These are phyloP conservation scores for Cucurbita pepo DNA, from an alignment of 306 rosid genomes.

Conservation along the genomic window DNA sequence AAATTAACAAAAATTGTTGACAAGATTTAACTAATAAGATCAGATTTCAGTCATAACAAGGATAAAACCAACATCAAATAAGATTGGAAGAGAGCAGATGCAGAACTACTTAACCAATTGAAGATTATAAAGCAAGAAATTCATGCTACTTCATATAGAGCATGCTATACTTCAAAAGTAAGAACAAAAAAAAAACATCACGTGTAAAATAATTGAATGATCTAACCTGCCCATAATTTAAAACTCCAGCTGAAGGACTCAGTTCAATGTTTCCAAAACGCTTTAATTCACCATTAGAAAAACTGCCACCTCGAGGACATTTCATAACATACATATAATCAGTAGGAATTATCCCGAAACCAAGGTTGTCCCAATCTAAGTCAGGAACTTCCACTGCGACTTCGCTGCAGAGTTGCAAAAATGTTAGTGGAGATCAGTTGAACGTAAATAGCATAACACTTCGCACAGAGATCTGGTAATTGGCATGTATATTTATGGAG, in stretches of 20 bases:
- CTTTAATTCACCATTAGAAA: conserved; percentile 61
- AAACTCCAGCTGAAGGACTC: conserved; percentile 76
- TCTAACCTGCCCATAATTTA: conserved; percentile 88
- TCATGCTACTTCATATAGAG: background rate
- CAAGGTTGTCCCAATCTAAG: conserved; percentile 83
- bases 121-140: background rate
- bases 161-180: background rate
- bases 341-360: conserved; percentile 58
- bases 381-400: conserved; percentile 39
- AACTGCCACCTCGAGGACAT: conserved; percentile 44
- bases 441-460: background rate
- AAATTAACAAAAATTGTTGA: background rate
- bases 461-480: background rate
- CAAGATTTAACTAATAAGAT: background rate
- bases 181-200: background rate
- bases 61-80: background rate
- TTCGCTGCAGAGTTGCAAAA: conserved; percentile 9
- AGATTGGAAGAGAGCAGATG: background rate
- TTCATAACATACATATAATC: conserved; percentile 85
- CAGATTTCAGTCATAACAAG: background rate
- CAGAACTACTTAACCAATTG: background rate
- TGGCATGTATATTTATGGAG: background rate
- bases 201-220: background rate
- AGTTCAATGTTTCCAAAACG: conserved; percentile 86
- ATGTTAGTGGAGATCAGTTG: background rate